A percentile compares a stretch with the other conserved stretches of the same genome.
Evolutionary conservation across 2,329 filamentous ascomycete genomes (phyloP).

Genomic region (Fusarium staphyleae): DNA sequence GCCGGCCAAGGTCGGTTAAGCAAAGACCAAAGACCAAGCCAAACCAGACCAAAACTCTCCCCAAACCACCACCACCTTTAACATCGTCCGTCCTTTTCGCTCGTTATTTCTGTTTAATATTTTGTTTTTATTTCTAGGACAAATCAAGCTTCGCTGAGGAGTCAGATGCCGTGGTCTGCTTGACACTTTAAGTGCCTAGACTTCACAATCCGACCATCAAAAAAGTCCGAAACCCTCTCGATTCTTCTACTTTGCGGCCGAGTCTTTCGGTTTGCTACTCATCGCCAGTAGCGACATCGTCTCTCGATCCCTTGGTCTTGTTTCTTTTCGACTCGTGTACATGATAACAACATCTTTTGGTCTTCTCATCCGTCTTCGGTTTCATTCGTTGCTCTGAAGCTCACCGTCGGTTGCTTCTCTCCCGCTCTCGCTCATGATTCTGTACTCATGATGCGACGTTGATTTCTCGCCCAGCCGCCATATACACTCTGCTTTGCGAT

Average conservation of each 20-base stretch:
- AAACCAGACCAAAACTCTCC: constrained; percentile 17
- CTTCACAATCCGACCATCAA: background rate
- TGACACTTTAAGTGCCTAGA: background rate
- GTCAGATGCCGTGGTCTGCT: constrained; percentile 3
- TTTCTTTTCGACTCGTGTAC: constrained; percentile 10
- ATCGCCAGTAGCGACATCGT: constrained; percentile 25
- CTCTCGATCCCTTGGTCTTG: constrained; percentile 11
- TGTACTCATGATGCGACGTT: constrained; percentile 40
- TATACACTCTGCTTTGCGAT: background rate
- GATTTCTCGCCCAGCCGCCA: constrained; percentile 15
- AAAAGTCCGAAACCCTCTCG: constrained; percentile 24
- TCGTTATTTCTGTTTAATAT: constrained; percentile 14
- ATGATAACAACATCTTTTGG: background rate
- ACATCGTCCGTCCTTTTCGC: constrained; percentile 19
- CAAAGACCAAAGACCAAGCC: constrained; percentile 27
- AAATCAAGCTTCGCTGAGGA: constrained; percentile 8
- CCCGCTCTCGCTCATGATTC: constrained; percentile 18
- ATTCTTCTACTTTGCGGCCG: constrained; percentile 33
- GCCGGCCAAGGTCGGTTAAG: constrained; percentile 34
- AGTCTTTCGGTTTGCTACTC: constrained; percentile 33
- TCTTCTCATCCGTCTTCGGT: background rate
- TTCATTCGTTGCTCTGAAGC: background rate
- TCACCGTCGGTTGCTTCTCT: constrained; percentile 4
- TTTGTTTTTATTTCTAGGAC: constrained; percentile 5
- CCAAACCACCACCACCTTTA: constrained; percentile 27